phyloP scores from a whole-genome alignment of 225 moss, liverwort and hornwort species.

The Bryum argenteum region DNA sequence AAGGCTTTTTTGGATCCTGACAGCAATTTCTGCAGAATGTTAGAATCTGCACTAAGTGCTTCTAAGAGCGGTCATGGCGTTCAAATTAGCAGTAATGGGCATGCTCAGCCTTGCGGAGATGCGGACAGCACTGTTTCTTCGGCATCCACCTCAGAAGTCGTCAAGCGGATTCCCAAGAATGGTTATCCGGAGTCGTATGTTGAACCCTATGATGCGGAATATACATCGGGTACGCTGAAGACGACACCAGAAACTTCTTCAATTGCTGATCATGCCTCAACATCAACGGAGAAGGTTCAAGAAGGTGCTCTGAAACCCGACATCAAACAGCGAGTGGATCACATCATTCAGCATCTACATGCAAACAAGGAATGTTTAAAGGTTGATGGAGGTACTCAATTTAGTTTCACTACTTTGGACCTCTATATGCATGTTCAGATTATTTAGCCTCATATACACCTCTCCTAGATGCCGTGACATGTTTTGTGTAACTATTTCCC shows the following conservation, averaged over 20 bases:
- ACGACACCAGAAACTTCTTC: background rate
- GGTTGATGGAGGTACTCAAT: background rate
- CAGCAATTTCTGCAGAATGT: background rate
- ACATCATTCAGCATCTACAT: background rate
- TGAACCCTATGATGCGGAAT: background rate
- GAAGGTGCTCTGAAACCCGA: background rate
- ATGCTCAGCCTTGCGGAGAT: background rate
- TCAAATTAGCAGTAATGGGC: background rate
- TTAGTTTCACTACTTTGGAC: too few relatives aligned
- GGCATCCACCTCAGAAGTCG: background rate
- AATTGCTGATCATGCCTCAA: background rate
- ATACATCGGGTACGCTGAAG: background rate
- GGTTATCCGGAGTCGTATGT: background rate
- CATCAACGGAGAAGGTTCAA: background rate
- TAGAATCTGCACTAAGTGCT: background rate
- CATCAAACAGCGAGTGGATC: background rate
- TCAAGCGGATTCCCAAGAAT: background rate
- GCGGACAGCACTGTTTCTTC: background rate
- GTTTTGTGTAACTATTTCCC: too few relatives aligned
- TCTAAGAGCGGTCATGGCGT: background rate
- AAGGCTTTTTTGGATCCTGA: background rate
- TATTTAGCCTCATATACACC: too few relatives aligned
- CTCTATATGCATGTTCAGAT: too few relatives aligned
- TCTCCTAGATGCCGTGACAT: too few relatives aligned
- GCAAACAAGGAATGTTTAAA: background rate